Evolutionary conservation across 495 filamentous ascomycete genomes (phyloP).

Genomic region (Aspergillus mulundensis): DNA sequence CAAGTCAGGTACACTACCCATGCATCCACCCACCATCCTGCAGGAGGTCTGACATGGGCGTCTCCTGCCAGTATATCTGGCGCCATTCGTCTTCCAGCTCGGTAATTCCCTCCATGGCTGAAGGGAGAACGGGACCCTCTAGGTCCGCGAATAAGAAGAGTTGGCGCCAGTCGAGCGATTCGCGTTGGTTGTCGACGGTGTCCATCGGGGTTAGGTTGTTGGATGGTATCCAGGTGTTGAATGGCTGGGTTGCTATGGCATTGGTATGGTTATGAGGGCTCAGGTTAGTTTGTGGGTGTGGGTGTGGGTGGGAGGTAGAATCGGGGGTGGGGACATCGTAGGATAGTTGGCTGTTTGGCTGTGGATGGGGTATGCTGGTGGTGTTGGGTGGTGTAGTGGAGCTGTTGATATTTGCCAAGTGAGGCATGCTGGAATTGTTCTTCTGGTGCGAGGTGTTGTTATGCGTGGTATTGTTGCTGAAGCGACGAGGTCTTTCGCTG

Average conservation of each 20-base stretch:
- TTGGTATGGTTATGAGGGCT: slow-evolving; percentile 13
- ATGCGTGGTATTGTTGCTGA: slow-evolving; percentile 17
- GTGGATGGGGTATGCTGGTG: slow-evolving; percentile 15
- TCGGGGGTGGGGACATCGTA: slow-evolving; percentile 39
- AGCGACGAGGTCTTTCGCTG: slow-evolving; percentile 34
- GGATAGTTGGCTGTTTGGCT: slow-evolving; percentile 24
- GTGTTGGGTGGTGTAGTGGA: neutral
- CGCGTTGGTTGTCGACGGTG: slow-evolving; percentile 32
- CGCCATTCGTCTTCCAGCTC: slow-evolving; percentile 48
- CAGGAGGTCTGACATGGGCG: slow-evolving; percentile 42
- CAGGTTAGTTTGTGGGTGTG: slow-evolving; percentile 23
- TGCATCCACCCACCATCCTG: slow-evolving; percentile 42
- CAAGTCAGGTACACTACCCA: slow-evolving; percentile 6
- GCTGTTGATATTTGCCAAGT: neutral
- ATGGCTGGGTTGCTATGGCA: slow-evolving; percentile 21
- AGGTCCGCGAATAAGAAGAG: slow-evolving; percentile 43
- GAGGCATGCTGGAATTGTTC: neutral
- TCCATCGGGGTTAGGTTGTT: slow-evolving; percentile 24
- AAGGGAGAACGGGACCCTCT: slow-evolving; percentile 38
- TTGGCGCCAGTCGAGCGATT: slow-evolving; percentile 44
- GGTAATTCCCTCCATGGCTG: slow-evolving; percentile 36
- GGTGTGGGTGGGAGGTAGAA: slow-evolving; percentile 24
- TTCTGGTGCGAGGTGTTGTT: neutral
- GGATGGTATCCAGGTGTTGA: slow-evolving; percentile 38
- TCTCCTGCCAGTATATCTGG: slow-evolving; percentile 47